These are phyloP conservation scores for Exophiala xenobiotica DNA, from an alignment of 2,329 filamentous ascomycete genomes.

Conservation along the genomic window DNA sequence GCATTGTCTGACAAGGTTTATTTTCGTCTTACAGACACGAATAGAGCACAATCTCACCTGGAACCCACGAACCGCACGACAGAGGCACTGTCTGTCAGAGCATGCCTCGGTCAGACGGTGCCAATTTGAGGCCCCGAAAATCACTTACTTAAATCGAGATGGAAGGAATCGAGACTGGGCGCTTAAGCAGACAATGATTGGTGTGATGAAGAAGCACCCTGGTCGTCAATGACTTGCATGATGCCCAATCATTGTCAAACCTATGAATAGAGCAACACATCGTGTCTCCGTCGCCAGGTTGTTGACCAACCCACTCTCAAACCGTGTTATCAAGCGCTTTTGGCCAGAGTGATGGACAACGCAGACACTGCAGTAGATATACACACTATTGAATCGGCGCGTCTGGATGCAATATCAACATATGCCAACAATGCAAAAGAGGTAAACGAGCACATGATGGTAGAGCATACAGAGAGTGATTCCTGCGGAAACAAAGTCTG, in stretches of 20 bases:
- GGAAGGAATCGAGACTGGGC: constrained; percentile 11
- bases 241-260: not conserved
- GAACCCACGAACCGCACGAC: no score
- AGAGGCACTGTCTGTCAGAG: no score
- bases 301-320: not conserved
- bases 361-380: not conserved
- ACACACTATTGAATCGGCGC: not conserved
- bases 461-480: not conserved
- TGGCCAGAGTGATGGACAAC: constrained; percentile 1
- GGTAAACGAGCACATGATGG: not conserved
- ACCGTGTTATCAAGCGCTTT: not conserved
- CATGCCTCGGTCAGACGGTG: not conserved
- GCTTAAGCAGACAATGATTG: constrained; percentile 17
- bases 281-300: not conserved
- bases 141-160: not conserved
- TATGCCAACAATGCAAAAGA: not conserved
- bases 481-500: not conserved
- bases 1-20: not conserved
- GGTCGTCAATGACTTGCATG: constrained; percentile 2
- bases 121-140: not conserved
- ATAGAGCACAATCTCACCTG: not conserved
- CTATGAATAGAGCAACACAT: constrained; percentile 7
- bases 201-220: constrained; percentile 12
- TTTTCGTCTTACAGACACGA: not conserved
- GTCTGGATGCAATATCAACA: not conserved